Percentiles rank a stretch among this genome's conserved stretches.
Conservation (phyloP, 1,139 yeast genomes). For the Hansenula anomala region DNA sequence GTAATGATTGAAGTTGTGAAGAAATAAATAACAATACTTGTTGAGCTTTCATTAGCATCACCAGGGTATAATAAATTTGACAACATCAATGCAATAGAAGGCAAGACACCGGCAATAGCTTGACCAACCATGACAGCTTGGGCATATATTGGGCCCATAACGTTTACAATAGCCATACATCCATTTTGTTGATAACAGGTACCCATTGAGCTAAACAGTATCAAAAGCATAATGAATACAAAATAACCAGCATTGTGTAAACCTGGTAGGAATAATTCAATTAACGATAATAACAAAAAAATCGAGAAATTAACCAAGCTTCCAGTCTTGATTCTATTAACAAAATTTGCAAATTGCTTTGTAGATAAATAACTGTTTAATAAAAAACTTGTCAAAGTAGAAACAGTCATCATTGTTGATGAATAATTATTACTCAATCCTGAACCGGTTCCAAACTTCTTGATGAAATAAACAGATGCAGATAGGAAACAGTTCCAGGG, state of each 20-base stretch:
- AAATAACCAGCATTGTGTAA: conserved; percentile 40
- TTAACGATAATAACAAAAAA: conserved; percentile 37
- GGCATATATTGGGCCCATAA: conserved; percentile 71
- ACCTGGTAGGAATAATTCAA: conserved; percentile 44
- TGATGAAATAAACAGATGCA: conserved; percentile 77
- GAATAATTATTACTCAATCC: conserved; percentile 58
- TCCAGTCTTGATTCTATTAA: conserved; percentile 42
- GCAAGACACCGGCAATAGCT: conserved; percentile 89
- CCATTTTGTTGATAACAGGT: conserved; percentile 85
- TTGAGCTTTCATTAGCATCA: conserved; percentile 31
- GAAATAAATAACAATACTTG: conserved; percentile 58
- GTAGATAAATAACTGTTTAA: conserved; percentile 64
- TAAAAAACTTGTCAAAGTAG: conserved; percentile 65
- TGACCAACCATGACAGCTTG: conserved; percentile 95
- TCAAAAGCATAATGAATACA: conserved; percentile 49
- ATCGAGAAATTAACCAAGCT: conserved; percentile 24
- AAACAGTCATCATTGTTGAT: conserved; percentile 85
- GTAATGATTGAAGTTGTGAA: conserved; percentile 66
- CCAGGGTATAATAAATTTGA: conserved; percentile 44
- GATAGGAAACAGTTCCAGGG: conserved; percentile 95
- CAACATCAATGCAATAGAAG: conserved; percentile 68
- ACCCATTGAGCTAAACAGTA: conserved; percentile 55
- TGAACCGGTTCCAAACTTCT: conserved; percentile 52
- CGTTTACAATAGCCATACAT: conserved; percentile 79
- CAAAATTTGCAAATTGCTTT: conserved; percentile 65